Percentiles rank a stretch among this genome's conserved stretches.
phyloP scores from a whole-genome alignment of 2,329 filamentous ascomycete species.

The Colletotrichum lindemuthianum region DNA sequence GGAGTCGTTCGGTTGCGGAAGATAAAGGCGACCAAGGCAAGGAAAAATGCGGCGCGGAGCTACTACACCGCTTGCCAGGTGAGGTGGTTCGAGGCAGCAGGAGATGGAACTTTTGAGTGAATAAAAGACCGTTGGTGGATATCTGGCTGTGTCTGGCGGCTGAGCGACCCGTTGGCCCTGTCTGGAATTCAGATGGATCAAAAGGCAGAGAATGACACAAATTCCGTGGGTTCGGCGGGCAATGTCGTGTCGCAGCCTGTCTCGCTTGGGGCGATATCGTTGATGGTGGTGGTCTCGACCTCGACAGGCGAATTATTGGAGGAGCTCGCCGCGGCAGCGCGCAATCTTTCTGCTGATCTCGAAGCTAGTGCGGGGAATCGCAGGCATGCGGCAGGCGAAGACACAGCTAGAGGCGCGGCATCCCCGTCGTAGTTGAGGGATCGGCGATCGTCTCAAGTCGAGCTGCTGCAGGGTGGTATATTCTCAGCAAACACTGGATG shows the following conservation, averaged over 20 bases:
- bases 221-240: conserved; percentile 9
- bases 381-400: conserved; percentile 27
- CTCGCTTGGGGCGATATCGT: conserved; percentile 14
- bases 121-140: not conserved
- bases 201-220: not conserved
- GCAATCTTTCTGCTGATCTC: conserved; percentile 29
- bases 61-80: not conserved
- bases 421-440: conserved; percentile 23
- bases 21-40: conserved; percentile 14
- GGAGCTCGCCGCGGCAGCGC: conserved; percentile 13
- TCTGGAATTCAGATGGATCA: conserved; percentile 1
- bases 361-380: conserved; percentile 34
- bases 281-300: conserved; percentile 19
- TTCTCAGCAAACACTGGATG: not conserved
- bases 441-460: conserved; percentile 34
- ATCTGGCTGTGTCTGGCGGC: conserved; percentile 7
- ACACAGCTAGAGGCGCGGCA: conserved; percentile 21
- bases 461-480: conserved; percentile 13
- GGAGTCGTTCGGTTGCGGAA: conserved; percentile 18
- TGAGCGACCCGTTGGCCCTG: not conserved
- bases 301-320: conserved; percentile 16
- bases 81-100: not conserved
- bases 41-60: not conserved
- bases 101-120: not conserved
- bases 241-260: conserved; percentile 2